A percentile compares a stretch with the other conserved stretches of the same genome.
phyloP scores from a whole-genome alignment of 1,284 basidiomycete species.

The Ustilago shanxiensis region DNA sequence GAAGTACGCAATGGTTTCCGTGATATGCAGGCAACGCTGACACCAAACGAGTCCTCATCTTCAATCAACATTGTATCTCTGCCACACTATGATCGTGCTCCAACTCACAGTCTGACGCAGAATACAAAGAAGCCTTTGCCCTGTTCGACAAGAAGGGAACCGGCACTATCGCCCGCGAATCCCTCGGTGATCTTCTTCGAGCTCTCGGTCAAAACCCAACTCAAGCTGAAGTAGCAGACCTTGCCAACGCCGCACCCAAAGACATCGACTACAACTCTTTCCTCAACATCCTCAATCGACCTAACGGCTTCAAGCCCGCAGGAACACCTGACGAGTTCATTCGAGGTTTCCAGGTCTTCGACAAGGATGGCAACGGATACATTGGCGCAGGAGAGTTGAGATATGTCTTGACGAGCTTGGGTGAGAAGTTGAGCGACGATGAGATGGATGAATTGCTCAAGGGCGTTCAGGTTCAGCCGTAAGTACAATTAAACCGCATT shows the following conservation, averaged over 20 bases:
- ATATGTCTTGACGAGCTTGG: conserved; percentile 94
- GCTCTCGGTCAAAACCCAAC: conserved; percentile 98
- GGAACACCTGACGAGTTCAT: conserved; percentile 86
- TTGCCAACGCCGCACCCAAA: conserved; percentile 80
- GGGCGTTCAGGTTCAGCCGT: conserved; percentile 88
- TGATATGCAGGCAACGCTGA: not conserved
- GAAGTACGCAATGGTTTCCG: not conserved
- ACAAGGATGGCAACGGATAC: conserved; percentile 96
- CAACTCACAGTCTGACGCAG: conserved; percentile 58
- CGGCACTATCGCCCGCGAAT: conserved; percentile 86
- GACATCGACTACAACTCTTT: conserved; percentile 80
- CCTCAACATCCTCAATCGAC: conserved; percentile 88
- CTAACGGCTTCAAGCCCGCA: conserved; percentile 93
- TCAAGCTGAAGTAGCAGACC: conserved; percentile 90
- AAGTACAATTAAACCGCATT: conserved; percentile 69
- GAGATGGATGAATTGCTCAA: conserved; percentile 98
- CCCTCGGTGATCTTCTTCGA: conserved; percentile 92
- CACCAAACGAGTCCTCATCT: not conserved
- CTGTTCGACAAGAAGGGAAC: conserved; percentile 97
- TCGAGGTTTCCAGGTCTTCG: conserved; percentile 98
- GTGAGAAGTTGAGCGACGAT: conserved; percentile 97
- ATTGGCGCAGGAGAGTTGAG: conserved; percentile 91
- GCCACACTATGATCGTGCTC: not conserved
- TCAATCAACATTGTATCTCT: not conserved
- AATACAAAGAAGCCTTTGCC: conserved; percentile 89